These are phyloP conservation scores for Tolypocladium capitatum DNA, from an alignment of 2,329 filamentous ascomycete species.

Conservation along the genomic window DNA sequence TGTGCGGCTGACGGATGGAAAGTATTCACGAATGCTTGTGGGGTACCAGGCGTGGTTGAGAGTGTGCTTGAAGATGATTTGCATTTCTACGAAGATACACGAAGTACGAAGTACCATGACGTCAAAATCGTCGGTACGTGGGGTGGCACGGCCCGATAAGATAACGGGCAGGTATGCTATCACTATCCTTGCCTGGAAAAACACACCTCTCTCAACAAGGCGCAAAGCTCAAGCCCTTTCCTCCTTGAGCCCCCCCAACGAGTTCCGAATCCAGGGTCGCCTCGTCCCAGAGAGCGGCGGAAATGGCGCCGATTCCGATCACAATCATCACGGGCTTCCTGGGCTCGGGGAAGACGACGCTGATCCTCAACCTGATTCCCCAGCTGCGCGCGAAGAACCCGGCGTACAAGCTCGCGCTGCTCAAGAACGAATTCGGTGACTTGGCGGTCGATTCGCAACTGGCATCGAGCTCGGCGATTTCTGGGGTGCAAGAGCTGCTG, in stretches of 20 bases:
- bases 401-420: conserved; percentile 73
- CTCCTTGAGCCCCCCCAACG: background rate
- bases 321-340: conserved; percentile 95
- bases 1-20: background rate
- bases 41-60: background rate
- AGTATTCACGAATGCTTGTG: background rate
- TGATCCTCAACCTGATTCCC: conserved; percentile 86
- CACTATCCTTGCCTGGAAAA: background rate
- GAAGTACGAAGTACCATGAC: background rate
- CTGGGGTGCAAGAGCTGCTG: conserved; percentile 81
- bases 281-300: background rate
- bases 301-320: conserved; percentile 64
- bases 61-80: too few relatives aligned
- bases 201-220: background rate
- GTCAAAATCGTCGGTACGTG: background rate
- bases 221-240: background rate
- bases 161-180: background rate
- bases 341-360: conserved; percentile 89
- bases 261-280: background rate
- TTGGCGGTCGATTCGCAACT: conserved; percentile 88
- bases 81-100: too few relatives aligned
- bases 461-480: conserved; percentile 67
- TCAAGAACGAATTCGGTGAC: conserved; percentile 98
- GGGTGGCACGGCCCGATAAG: background rate
- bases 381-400: conserved; percentile 66